Percentiles rank a stretch among this genome's conserved stretches.
phyloP scores from a whole-genome alignment of 2,329 filamentous ascomycete species.

The Aspergillus floridensis region DNA sequence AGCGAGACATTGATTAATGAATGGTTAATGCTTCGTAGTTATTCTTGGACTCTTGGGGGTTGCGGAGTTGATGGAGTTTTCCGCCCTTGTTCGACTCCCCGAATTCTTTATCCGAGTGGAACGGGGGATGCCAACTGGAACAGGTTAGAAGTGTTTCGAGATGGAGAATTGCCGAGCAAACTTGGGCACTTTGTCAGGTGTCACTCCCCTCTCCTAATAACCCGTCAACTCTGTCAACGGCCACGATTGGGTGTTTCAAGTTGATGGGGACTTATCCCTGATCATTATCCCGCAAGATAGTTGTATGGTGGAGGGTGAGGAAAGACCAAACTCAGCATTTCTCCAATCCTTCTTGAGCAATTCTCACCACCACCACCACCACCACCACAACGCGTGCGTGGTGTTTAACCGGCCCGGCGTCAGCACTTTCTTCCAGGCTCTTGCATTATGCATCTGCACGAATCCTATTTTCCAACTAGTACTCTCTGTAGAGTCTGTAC shows the following conservation, averaged over 20 bases:
- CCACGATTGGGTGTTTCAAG: neutral
- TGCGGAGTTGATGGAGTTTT: no score
- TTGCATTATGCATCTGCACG: no score
- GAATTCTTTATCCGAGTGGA: neutral
- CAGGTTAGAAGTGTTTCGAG: neutral
- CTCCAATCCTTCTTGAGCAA: no score
- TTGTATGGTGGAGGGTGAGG: neutral
- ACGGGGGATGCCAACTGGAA: neutral
- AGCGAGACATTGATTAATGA: neutral
- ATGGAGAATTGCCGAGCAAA: neutral
- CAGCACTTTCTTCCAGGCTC: no score
- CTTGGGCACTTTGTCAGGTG: neutral
- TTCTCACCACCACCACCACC: no score
- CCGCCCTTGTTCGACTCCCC: neutral
- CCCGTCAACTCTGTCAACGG: neutral
- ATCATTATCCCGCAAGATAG: neutral
- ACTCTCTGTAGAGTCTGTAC: no score
- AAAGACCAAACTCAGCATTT: no score
- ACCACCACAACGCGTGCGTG: no score
- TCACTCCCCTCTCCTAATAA: neutral
- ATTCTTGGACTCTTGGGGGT: neutral
- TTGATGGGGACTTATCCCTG: neutral
- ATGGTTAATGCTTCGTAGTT: neutral
- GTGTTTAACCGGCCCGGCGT: no score
- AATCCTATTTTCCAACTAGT: no score